These are phyloP conservation scores for Jamesozyma piceae DNA, from an alignment of 805 yeast genomes.

Conservation along the genomic window DNA sequence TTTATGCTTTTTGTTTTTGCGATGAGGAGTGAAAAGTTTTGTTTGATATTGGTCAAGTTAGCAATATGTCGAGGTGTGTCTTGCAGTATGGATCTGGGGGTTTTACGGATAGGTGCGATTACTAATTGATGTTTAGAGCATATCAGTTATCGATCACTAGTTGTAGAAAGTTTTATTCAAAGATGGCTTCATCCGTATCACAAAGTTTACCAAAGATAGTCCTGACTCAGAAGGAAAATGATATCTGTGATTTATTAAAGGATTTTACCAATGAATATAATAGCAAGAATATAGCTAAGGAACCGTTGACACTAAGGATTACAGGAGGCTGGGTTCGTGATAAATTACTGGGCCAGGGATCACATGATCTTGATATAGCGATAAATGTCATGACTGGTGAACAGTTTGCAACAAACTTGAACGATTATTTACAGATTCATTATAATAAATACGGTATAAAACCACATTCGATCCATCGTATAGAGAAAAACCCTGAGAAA, in stretches of 20 bases:
- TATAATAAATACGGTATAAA: slow-evolving; percentile 24
- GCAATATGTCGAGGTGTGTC: too few relatives aligned
- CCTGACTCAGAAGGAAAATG: slow-evolving; percentile 16
- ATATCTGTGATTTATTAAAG: slow-evolving; percentile 23
- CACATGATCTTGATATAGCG: slow-evolving; percentile 89
- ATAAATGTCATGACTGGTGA: slow-evolving; percentile 79
- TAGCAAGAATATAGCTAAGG: slow-evolving; percentile 1
- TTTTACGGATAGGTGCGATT: too few relatives aligned
- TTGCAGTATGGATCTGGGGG: too few relatives aligned
- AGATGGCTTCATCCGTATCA: not conserved
- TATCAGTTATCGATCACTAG: too few relatives aligned
- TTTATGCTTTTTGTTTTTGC: too few relatives aligned
- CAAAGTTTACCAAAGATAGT: slow-evolving; percentile 1
- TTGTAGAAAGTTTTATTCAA: too few relatives aligned
- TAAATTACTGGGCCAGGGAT: slow-evolving; percentile 67
- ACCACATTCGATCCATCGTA: slow-evolving; percentile 55
- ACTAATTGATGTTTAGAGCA: too few relatives aligned
- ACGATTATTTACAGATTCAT: slow-evolving; percentile 37
- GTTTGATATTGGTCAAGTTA: too few relatives aligned
- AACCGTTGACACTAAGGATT: slow-evolving; percentile 41
- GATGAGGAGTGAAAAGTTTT: too few relatives aligned
- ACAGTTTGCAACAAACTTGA: slow-evolving; percentile 63
- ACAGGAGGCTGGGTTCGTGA: slow-evolving; percentile 99
- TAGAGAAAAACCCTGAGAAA: slow-evolving; percentile 88
- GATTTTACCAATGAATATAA: slow-evolving; percentile 26